phyloP scores from a whole-genome alignment of 495 filamentous ascomycete species.

The Trichocladium uniseriatum region DNA sequence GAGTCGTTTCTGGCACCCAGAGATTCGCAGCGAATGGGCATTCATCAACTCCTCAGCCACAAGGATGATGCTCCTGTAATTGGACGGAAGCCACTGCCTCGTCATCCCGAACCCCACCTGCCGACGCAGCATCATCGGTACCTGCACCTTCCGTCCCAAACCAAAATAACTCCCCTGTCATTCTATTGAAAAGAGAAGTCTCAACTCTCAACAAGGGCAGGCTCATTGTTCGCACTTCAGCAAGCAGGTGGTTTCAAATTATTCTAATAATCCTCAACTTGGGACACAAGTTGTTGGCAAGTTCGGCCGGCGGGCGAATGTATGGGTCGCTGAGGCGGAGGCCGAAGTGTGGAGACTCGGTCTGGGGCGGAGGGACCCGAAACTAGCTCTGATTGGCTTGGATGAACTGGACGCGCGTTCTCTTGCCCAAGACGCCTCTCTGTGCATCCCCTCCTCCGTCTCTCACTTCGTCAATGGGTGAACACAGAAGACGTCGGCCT shows the following conservation, averaged over 20 bases:
- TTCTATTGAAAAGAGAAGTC: too few relatives aligned
- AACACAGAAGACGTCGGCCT: neutral
- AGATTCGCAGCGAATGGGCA: too few relatives aligned
- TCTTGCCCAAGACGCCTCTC: conserved; percentile 14
- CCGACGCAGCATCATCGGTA: neutral
- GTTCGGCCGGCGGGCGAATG: neutral
- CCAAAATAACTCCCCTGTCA: neutral
- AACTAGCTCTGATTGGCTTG: conserved; percentile 13
- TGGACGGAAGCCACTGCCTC: conserved; percentile 11
- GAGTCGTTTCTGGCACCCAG: too few relatives aligned
- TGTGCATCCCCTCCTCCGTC: conserved; percentile 13
- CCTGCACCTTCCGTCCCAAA: neutral
- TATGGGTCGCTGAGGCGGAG: conserved; percentile 16
- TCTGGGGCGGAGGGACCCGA: conserved; percentile 23
- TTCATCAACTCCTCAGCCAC: conserved; percentile 14
- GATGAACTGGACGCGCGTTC: conserved; percentile 24
- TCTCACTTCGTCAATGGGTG: neutral
- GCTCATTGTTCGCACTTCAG: too few relatives aligned
- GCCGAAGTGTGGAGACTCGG: conserved; percentile 14
- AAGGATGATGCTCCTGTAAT: neutral
- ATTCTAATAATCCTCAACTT: too few relatives aligned
- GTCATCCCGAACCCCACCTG: conserved; percentile 9
- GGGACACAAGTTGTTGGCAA: neutral
- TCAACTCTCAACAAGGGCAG: too few relatives aligned
- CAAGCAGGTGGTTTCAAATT: too few relatives aligned